Percentiles rank a stretch among this genome's conserved stretches.
phyloP scores from a whole-genome alignment of 768 basidiomycete species.

The Hericium rajendrae region DNA sequence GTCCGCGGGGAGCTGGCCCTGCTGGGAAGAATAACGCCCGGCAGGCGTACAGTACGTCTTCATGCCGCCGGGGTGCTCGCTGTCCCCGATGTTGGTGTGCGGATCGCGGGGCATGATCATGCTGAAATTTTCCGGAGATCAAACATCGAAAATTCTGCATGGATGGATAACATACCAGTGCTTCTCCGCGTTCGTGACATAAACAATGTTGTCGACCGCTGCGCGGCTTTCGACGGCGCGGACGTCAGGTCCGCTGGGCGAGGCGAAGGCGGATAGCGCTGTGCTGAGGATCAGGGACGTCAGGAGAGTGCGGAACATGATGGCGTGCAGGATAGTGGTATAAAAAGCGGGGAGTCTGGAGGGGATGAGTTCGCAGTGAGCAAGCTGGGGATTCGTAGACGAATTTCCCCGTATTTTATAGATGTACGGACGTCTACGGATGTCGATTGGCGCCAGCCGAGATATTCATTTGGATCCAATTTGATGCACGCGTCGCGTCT shows the following conservation, averaged over 20 bases:
- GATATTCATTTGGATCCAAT: no score
- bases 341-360: background rate
- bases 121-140: background rate
- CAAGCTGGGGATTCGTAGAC: no score
- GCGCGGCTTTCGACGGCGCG: background rate
- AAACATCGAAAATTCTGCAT: slow-evolving; percentile 13
- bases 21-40: slow-evolving; percentile 29
- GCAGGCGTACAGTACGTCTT: slow-evolving; percentile 42
- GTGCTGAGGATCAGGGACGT: background rate
- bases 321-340: background rate
- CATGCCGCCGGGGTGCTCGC: slow-evolving; percentile 46
- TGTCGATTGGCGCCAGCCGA: no score
- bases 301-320: background rate
- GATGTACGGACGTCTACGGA: no score
- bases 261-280: slow-evolving; percentile 1
- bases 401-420: no score
- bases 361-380: background rate
- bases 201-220: slow-evolving; percentile 40
- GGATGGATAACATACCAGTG: slow-evolving; percentile 34
- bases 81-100: slow-evolving; percentile 47
- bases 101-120: slow-evolving; percentile 25
- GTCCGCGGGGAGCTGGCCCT: slow-evolving; percentile 35
- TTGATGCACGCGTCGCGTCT: no score
- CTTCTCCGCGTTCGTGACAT: slow-evolving; percentile 30
- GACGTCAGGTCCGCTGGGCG: slow-evolving; percentile 1